Conservation (phyloP, 495 filamentous ascomycete genomes). For the Xylaria grammica region DNA sequence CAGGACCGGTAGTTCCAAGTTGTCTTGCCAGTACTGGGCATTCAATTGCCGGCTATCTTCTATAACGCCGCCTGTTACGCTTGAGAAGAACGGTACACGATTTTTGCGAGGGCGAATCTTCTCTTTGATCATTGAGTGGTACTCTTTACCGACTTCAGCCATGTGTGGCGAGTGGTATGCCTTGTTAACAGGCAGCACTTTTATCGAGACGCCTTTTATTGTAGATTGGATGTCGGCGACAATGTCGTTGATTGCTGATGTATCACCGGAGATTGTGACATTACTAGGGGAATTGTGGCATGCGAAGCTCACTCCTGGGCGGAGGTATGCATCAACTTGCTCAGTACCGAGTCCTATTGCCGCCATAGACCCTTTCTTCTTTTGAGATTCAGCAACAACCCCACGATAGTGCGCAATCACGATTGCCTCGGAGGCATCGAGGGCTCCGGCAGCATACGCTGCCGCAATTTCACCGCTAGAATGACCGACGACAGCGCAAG, state of each 20-base stretch:
- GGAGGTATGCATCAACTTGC: conserved; percentile 33
- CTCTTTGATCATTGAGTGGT: conserved; percentile 30
- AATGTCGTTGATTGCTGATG: background rate
- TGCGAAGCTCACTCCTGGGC: conserved; percentile 40
- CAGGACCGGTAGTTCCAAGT: conserved; percentile 47
- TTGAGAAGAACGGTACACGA: conserved; percentile 18
- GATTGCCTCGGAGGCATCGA: conserved; percentile 52
- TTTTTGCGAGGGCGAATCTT: background rate
- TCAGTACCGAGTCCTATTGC: conserved; percentile 44
- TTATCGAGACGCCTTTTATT: background rate
- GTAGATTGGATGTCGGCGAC: background rate
- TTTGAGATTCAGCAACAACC: conserved; percentile 21
- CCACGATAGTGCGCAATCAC: conserved; percentile 47
- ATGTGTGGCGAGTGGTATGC: conserved; percentile 49
- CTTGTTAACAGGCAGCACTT: conserved; percentile 37
- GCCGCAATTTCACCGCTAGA: conserved; percentile 66
- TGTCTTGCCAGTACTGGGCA: conserved; percentile 43
- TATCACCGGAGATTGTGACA: conserved; percentile 47
- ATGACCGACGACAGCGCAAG: conserved; percentile 59
- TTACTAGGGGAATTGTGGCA: conserved; percentile 54
- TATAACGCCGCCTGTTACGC: conserved; percentile 1
- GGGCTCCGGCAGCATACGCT: conserved; percentile 44
- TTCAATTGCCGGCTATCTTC: conserved; percentile 1
- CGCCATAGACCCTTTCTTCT: conserved; percentile 45
- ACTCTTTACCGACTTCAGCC: conserved; percentile 33